Conservation (phyloP, 192 early-diverging fungal species). For the Coemansia sp. region DNA sequence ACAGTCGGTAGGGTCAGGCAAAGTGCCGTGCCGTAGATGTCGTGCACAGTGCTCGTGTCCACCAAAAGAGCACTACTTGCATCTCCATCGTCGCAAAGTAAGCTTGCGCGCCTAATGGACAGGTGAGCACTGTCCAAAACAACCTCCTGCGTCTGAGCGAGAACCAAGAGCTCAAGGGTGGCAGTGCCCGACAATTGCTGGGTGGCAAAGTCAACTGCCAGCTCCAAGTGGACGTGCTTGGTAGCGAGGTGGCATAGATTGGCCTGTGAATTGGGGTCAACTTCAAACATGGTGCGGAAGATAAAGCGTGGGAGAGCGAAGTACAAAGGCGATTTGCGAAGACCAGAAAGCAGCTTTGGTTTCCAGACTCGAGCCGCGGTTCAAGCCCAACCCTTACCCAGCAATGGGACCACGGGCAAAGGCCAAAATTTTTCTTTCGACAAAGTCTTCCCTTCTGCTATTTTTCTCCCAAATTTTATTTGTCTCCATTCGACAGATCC, state of each 20-base stretch:
- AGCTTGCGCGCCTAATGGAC: slow-evolving; percentile 5
- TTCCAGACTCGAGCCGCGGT: too few species aligned
- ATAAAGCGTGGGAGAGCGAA: not conserved
- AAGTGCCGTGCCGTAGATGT: slow-evolving; percentile 71
- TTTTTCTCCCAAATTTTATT: not conserved
- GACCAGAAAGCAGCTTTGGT: not conserved
- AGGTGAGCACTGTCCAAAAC: slow-evolving; percentile 68
- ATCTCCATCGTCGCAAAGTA: slow-evolving; percentile 4
- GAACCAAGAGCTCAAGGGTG: slow-evolving; percentile 57
- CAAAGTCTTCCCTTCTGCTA: not conserved
- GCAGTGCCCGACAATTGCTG: slow-evolving; percentile 69
- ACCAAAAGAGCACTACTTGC: slow-evolving; percentile 2
- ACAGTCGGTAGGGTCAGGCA: slow-evolving; percentile 56
- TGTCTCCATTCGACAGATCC: not conserved
- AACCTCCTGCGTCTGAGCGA: slow-evolving; percentile 57
- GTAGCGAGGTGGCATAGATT: slow-evolving; percentile 73
- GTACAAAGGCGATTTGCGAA: too few species aligned
- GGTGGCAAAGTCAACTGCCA: slow-evolving; percentile 72
- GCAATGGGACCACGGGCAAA: not conserved
- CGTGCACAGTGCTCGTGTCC: slow-evolving; percentile 54
- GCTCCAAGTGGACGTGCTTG: slow-evolving; percentile 72
- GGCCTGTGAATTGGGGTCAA: slow-evolving; percentile 82
- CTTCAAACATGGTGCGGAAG: slow-evolving; percentile 24
- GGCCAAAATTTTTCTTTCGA: not conserved
- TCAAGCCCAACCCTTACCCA: too few species aligned